Evolutionary conservation across 139 green algal genomes (phyloP).

Genomic region (Closterium sp.): DNA sequence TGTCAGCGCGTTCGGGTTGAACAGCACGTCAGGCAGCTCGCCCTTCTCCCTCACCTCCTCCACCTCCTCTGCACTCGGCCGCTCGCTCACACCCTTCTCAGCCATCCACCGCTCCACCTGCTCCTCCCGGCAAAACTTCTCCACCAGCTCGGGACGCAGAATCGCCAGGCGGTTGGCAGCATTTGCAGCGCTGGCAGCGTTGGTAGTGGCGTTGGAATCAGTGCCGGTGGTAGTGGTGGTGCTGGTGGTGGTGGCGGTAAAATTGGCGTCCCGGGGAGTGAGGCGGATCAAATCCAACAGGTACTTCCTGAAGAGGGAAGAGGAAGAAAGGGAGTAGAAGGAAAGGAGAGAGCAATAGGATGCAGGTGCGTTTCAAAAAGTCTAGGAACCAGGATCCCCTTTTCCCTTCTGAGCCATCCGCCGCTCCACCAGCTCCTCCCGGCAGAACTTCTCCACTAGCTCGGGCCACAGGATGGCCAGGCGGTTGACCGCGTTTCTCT

Average conservation of each 20-base stretch:
- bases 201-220: neutral
- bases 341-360: too few relatives aligned
- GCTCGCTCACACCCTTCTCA: neutral
- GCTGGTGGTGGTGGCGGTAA: neutral
- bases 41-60: neutral
- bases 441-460: slow-evolving; percentile 37
- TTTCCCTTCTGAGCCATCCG: slow-evolving; percentile 7
- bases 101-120: slow-evolving; percentile 26
- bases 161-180: slow-evolving; percentile 19
- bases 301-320: slow-evolving; percentile 12
- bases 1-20: slow-evolving; percentile 47
- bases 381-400: too few relatives aligned
- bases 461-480: slow-evolving; percentile 39
- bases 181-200: neutral
- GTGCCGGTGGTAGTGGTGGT: neutral
- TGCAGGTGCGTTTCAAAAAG: too few relatives aligned
- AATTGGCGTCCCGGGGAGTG: slow-evolving; percentile 50
- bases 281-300: slow-evolving; percentile 45
- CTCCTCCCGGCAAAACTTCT: slow-evolving; percentile 25
- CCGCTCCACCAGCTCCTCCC: slow-evolving; percentile 23
- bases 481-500: neutral
- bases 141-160: slow-evolving; percentile 47
- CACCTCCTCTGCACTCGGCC: slow-evolving; percentile 4
- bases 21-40: slow-evolving; percentile 14
- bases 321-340: too few relatives aligned